Percentiles rank a stretch among this genome's conserved stretches.
phyloP scores from a whole-genome alignment of 805 yeast species.

The Spathaspora sp. region DNA sequence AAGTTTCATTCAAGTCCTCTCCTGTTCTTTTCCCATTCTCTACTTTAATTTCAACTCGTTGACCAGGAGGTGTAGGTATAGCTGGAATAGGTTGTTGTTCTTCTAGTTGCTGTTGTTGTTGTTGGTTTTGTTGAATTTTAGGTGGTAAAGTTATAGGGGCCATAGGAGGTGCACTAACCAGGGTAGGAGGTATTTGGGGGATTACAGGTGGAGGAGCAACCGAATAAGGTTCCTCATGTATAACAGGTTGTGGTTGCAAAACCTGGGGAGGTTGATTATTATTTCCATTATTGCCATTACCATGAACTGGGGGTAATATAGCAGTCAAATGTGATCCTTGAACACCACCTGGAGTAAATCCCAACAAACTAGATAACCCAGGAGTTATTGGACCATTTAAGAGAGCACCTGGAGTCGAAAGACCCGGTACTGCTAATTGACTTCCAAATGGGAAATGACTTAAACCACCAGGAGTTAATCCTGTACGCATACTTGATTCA shows the following conservation, averaged over 20 bases:
- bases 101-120: slow-evolving; percentile 7
- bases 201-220: neutral
- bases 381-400: slow-evolving; percentile 48
- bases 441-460: slow-evolving; percentile 28
- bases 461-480: slow-evolving; percentile 59
- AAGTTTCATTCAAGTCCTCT: neutral
- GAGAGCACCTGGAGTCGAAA: slow-evolving; percentile 36
- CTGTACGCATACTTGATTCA: slow-evolving; percentile 68
- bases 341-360: slow-evolving; percentile 16
- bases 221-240: neutral
- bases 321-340: neutral
- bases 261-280: neutral
- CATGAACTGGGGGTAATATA: neutral
- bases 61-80: neutral
- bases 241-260: neutral
- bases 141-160: slow-evolving; percentile 5
- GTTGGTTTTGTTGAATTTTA: slow-evolving; percentile 5
- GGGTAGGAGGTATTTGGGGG: slow-evolving; percentile 1
- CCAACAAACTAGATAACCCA: slow-evolving; percentile 38
- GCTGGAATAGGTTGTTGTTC: neutral
- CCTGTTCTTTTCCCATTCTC: neutral
- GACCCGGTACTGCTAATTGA: slow-evolving; percentile 27
- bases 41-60: slow-evolving; percentile 5
- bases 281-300: neutral
- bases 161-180: slow-evolving; percentile 11